A percentile compares a stretch with the other conserved stretches of the same genome.
Evolutionary conservation across 2,329 filamentous ascomycete species (phyloP).

Genomic region (Xylaria multiplex): DNA sequence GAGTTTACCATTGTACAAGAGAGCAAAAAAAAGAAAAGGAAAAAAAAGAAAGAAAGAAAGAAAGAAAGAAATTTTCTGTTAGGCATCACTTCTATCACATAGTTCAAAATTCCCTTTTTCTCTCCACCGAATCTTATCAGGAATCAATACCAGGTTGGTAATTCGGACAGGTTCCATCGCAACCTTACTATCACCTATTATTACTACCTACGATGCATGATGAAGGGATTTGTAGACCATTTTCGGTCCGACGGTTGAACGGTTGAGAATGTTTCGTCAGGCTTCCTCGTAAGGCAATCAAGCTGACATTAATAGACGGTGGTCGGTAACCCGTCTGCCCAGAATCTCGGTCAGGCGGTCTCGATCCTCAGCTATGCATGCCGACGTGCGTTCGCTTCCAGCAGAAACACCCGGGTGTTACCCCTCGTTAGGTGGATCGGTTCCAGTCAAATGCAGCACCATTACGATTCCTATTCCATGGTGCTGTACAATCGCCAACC

Average conservation of each 20-base stretch:
- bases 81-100: background rate
- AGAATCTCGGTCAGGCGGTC: constrained; percentile 32
- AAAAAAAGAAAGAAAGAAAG: background rate
- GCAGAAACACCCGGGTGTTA: constrained; percentile 32
- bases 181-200: background rate
- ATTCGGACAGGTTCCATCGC: constrained; percentile 22
- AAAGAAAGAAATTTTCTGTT: background rate
- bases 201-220: constrained; percentile 7
- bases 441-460: constrained; percentile 27
- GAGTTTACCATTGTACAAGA: background rate
- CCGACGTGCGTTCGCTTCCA: constrained; percentile 37
- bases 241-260: constrained; percentile 19
- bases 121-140: background rate
- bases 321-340: constrained; percentile 11
- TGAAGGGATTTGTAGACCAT: constrained; percentile 3
- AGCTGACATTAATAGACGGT: constrained; percentile 17
- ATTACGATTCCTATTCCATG: constrained; percentile 21
- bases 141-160: constrained; percentile 3
- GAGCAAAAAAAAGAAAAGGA: background rate
- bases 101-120: constrained; percentile 17
- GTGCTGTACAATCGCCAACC: constrained; percentile 23
- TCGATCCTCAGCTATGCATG: constrained; percentile 35
- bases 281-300: constrained; percentile 17
- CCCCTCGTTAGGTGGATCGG: constrained; percentile 31
- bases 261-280: constrained; percentile 14